phyloP scores from a whole-genome alignment of 495 filamentous ascomycete genomes.

The Durotheca rogersii region DNA sequence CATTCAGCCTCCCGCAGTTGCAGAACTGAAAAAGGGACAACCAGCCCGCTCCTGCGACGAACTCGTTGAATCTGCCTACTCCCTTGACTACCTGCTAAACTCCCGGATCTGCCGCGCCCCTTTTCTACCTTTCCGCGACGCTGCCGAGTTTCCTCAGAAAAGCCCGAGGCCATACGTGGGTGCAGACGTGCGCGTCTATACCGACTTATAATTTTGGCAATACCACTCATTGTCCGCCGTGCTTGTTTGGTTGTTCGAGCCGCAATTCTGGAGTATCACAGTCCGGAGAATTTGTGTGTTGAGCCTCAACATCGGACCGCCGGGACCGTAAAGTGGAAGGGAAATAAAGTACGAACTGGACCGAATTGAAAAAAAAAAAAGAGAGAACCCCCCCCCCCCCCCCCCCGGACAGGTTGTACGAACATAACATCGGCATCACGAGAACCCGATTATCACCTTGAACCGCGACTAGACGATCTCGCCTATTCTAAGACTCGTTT shows the following conservation, averaged over 20 bases:
- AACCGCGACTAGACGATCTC: conserved; percentile 17
- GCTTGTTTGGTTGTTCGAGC: conserved; percentile 21
- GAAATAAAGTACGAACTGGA: conserved; percentile 4
- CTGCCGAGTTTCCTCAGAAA: conserved; percentile 20
- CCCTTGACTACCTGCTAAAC: conserved; percentile 17
- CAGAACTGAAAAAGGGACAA: background rate
- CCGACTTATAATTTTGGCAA: conserved; percentile 24
- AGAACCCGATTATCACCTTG: conserved; percentile 15
- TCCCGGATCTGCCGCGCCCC: conserved; percentile 27
- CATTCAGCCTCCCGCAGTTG: too few species aligned
- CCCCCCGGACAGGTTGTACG: conserved; percentile 14
- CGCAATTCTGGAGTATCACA: conserved; percentile 22
- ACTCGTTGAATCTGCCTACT: conserved; percentile 19
- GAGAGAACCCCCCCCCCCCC: too few species aligned
- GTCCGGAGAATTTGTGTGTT: conserved; percentile 16
- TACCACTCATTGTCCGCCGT: conserved; percentile 26
- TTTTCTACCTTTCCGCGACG: conserved; percentile 24
- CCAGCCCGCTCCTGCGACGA: conserved; percentile 27
- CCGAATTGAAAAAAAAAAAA: conserved; percentile 7
- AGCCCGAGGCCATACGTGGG: conserved; percentile 29
- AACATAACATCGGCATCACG: conserved; percentile 18
- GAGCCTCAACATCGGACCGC: conserved; percentile 8
- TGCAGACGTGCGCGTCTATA: conserved; percentile 24
- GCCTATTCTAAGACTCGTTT: conserved; percentile 20
- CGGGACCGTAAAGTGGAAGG: conserved; percentile 15